These are phyloP conservation scores for Trametes meyenii DNA, from an alignment of 768 basidiomycete genomes.

Conservation along the genomic window DNA sequence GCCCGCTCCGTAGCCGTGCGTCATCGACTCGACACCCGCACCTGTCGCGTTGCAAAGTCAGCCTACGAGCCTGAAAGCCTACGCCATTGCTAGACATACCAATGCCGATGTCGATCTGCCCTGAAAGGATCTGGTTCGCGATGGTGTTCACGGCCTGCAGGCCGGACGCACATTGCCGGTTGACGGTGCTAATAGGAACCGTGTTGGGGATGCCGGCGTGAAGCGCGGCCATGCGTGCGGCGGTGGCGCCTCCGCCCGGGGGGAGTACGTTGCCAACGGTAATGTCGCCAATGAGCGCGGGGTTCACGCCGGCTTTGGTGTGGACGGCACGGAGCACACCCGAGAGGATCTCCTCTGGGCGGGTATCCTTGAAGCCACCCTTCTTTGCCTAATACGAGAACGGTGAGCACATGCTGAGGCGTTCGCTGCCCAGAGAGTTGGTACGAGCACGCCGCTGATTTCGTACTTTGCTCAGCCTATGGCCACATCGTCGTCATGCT, in stretches of 20 bases:
- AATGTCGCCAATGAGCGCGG: constrained; percentile 81
- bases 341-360: constrained; percentile 75
- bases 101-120: constrained; percentile 89
- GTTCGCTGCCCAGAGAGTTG: too few relatives aligned
- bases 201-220: constrained; percentile 83
- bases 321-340: constrained; percentile 78
- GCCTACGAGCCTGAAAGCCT: too few relatives aligned
- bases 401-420: background rate
- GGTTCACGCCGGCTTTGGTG: constrained; percentile 68
- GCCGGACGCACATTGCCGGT: constrained; percentile 90
- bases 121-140: constrained; percentile 74
- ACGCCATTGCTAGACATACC: too few relatives aligned
- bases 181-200: constrained; percentile 77
- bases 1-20: constrained; percentile 66
- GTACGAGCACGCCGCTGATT: too few relatives aligned
- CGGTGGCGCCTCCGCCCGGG: constrained; percentile 80
- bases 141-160: constrained; percentile 82
- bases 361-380: constrained; percentile 93
- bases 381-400: constrained; percentile 60
- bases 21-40: constrained; percentile 92
- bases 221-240: constrained; percentile 86
- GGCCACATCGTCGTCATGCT: constrained; percentile 86
- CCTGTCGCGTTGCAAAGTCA: too few relatives aligned
- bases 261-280: too few relatives aligned
- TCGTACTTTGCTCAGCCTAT: too few relatives aligned